Conservation (phyloP, 768 basidiomycete species). For the Amanita polypyramis region DNA sequence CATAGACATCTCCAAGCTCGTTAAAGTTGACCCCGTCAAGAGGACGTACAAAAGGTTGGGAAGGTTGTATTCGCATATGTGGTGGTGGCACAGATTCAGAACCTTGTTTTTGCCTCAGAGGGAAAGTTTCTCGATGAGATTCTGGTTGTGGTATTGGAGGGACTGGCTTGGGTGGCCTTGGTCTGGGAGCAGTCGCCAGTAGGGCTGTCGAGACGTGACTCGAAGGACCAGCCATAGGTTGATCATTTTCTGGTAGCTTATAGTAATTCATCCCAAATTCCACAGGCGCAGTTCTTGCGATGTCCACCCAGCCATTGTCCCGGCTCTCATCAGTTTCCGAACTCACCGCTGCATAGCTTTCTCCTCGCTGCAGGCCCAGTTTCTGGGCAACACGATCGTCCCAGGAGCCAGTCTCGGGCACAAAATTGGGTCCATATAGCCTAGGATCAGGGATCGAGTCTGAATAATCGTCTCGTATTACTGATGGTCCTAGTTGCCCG, state of each 20-base stretch:
- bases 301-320: constrained; percentile 52
- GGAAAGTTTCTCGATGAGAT: constrained; percentile 52
- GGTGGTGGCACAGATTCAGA: constrained; percentile 40
- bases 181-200: constrained; percentile 14
- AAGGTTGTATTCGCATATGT: constrained; percentile 58
- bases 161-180: constrained; percentile 26
- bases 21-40: constrained; percentile 59
- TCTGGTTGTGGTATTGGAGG: constrained; percentile 15
- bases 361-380: background rate
- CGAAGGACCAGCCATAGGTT: constrained; percentile 1
- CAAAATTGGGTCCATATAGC: constrained; percentile 46
- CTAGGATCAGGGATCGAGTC: constrained; percentile 42
- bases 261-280: constrained; percentile 22
- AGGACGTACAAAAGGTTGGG: constrained; percentile 68
- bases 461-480: constrained; percentile 15
- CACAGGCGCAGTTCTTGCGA: constrained; percentile 35
- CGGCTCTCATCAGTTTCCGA: constrained; percentile 15
- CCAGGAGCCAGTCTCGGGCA: constrained; percentile 20
- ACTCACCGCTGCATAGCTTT: constrained; percentile 5
- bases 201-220: background rate
- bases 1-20: constrained; percentile 54
- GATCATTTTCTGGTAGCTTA: background rate
- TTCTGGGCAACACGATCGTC: constrained; percentile 16
- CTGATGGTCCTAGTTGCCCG: constrained; percentile 33
- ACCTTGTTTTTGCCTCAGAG: constrained; percentile 30